Evolutionary conservation across 768 basidiomycete genomes (phyloP), one percentile per base, ranked within the genome.

Genomic region (Suillus placidus): DNA sequence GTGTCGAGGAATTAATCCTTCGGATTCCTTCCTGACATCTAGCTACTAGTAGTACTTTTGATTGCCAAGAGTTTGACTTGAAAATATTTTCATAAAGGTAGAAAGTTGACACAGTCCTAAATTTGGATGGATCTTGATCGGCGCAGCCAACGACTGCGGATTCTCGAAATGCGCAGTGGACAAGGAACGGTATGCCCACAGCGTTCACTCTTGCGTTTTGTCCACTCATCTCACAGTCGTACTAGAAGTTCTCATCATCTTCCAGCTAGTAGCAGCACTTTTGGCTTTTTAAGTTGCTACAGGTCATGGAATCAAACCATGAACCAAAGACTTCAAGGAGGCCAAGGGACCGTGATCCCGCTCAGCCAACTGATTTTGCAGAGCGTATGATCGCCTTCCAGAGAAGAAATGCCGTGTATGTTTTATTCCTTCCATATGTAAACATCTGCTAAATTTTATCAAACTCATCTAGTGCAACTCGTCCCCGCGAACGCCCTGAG

Each of bases 381-480:
- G 87, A 91, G 72, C 84, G 83, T 67, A 82, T 94, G 54, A 81
- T 89, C 62, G 88, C 89, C 14, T 78, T 90, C 5, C 87, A 90
- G 73, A 83, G 93, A 23, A 86, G 81, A 68, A 86, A 81, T 42
- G 88, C 90, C 63, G 81, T 79, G 87, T 88, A 65, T 61, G 84
- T 82, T 4, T 34, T 60, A 37, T 26, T 73, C 55, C 40, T 30
- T 52, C 51, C 0, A 4, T 49, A 35, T 7, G 61, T 23, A 40
- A n/a, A 10, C 30, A 32, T 13, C 32, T 2, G 49, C 49, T 23
- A 63, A 32, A 14, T 65, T 66, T 62, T 54, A 66, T 63, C 52
- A 68, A 47, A 67, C 63, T 32, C 56, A 3, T 26, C 14, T 74
- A 88, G 87, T 51, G 74, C 80, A 60, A 78, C 81, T 34, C 81